A percentile compares a stretch with the other conserved stretches of the same genome.
Conservation (phyloP, 2,329 filamentous ascomycete genomes). For the Helminthosporium solani region DNA sequence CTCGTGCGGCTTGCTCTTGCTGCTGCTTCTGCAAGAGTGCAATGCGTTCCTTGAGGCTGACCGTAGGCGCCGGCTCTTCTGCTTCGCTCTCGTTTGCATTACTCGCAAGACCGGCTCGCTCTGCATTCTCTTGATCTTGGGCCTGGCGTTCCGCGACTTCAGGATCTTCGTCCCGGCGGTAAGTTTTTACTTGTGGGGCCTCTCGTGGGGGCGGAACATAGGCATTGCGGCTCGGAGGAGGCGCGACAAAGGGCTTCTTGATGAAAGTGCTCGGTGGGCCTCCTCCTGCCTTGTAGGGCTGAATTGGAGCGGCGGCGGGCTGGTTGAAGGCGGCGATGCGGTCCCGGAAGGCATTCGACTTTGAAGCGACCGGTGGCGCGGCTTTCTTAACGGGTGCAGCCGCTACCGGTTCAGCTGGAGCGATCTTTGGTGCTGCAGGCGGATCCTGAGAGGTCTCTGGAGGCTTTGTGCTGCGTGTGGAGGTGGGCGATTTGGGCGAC, state of each 20-base stretch:
- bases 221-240: constrained; percentile 88
- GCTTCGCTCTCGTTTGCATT: constrained; percentile 53
- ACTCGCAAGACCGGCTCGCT: constrained; percentile 64
- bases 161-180: constrained; percentile 85
- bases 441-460: constrained; percentile 17
- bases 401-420: constrained; percentile 37
- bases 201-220: constrained; percentile 79
- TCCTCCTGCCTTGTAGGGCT: constrained; percentile 82
- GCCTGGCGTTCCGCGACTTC: constrained; percentile 61
- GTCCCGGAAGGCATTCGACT: constrained; percentile 88
- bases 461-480: constrained; percentile 20
- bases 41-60: constrained; percentile 92
- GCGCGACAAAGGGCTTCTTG: constrained; percentile 95
- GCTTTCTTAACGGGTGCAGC: constrained; percentile 50
- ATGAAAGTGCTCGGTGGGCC: constrained; percentile 68
- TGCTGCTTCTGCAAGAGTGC: constrained; percentile 93
- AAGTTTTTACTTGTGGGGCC: constrained; percentile 69
- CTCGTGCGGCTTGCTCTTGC: constrained; percentile 79
- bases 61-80: constrained; percentile 86
- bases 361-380: constrained; percentile 69
- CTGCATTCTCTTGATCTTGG: constrained; percentile 66
- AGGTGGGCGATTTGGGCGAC: constrained; percentile 32
- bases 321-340: constrained; percentile 98
- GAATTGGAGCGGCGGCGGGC: constrained; percentile 75
- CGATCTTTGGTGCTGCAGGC: constrained; percentile 45